Conservation (phyloP, 257 asterid species). For the Scutellaria baicalensis region DNA sequence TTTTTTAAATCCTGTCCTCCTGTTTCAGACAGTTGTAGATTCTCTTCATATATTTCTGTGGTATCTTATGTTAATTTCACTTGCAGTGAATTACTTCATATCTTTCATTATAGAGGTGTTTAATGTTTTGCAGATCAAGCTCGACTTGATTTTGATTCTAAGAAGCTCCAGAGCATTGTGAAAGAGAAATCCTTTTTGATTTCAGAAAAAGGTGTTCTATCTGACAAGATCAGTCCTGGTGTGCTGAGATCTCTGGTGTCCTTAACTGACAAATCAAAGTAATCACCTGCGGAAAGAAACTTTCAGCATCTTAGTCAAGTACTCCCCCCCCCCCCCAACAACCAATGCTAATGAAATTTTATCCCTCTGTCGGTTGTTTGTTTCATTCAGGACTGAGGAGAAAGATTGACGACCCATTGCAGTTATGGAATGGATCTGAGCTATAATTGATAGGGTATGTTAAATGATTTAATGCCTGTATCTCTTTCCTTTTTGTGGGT, state of each 20-base stretch:
- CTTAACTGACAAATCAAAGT: conserved; percentile 62
- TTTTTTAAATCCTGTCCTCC: neutral
- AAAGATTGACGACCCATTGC: conserved; percentile 22
- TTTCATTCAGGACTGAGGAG: conserved; percentile 30
- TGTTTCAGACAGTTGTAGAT: neutral
- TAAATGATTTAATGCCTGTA: neutral
- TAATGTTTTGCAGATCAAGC: conserved; percentile 57
- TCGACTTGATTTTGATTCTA: conserved; percentile 63
- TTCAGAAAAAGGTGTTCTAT: conserved; percentile 71
- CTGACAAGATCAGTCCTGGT: conserved; percentile 76
- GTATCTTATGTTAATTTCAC: neutral
- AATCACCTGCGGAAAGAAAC: conserved; percentile 8
- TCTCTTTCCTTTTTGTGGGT: neutral
- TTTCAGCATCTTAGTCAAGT: neutral
- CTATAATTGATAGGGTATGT: conserved; percentile 14
- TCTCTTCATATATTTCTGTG: neutral
- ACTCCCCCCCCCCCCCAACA: neutral
- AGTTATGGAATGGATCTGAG: conserved; percentile 8
- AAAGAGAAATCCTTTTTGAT: conserved; percentile 72
- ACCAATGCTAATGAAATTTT: neutral
- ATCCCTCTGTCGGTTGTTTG: conserved; percentile 4
- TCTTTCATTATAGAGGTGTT: conserved; percentile 11
- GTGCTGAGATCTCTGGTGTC: conserved; percentile 80
- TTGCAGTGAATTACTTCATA: neutral
- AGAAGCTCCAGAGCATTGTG: conserved; percentile 78